These are phyloP conservation scores for Kazachstania kunashirensis DNA, from an alignment of 805 yeast species.

Conservation along the genomic window DNA sequence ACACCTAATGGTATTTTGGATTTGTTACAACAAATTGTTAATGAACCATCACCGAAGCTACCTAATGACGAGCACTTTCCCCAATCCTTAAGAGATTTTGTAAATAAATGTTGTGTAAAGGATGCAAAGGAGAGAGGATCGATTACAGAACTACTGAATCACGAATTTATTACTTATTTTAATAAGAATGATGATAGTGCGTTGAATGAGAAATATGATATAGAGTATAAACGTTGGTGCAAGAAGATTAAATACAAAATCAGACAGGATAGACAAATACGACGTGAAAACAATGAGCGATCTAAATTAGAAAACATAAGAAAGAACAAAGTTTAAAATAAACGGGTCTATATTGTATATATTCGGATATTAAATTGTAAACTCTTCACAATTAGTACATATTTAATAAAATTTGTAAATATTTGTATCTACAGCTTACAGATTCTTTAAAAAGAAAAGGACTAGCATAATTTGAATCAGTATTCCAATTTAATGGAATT, in stretches of 20 bases:
- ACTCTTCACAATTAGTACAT: too few relatives aligned
- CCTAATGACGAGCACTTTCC: conserved; percentile 31
- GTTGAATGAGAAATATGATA: conserved; percentile 10
- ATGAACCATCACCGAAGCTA: conserved; percentile 79
- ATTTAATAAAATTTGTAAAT: too few relatives aligned
- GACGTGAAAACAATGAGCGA: conserved; percentile 26
- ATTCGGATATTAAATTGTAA: too few relatives aligned
- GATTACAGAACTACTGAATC: conserved; percentile 55
- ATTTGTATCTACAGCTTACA: too few relatives aligned
- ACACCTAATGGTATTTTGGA: conserved; percentile 84
- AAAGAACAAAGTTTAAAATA: too few relatives aligned
- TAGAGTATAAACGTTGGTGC: conserved; percentile 36
- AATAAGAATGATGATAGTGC: conserved; percentile 20
- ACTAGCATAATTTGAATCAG: not conserved
- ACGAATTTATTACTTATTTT: conserved; percentile 30
- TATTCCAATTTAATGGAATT: too few relatives aligned
- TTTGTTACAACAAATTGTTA: conserved; percentile 82
- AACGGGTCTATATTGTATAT: too few relatives aligned
- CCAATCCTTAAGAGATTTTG: conserved; percentile 52
- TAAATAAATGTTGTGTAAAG: conserved; percentile 63
- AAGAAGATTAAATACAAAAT: conserved; percentile 28
- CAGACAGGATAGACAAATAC: conserved; percentile 25
- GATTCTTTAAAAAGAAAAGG: too few relatives aligned
- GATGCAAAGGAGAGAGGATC: conserved; percentile 60
- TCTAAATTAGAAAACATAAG: conserved; percentile 24